Conservation (phyloP, 441 rosid species). For the Macaranga tanarius region DNA sequence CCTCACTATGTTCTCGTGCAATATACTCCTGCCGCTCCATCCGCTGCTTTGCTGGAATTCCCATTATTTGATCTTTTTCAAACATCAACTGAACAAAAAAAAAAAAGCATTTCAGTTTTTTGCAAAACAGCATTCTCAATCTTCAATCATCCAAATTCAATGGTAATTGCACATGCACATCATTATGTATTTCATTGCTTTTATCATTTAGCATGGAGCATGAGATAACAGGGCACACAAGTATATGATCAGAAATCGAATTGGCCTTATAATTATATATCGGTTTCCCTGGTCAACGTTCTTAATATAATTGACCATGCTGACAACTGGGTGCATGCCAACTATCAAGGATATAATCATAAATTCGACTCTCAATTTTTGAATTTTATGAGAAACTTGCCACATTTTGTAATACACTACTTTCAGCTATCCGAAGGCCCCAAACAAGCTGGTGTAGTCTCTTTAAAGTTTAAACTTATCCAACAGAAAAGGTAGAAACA, state of each 20-base stretch:
- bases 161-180: not conserved
- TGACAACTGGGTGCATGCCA: too few species aligned
- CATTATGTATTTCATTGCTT: too few species aligned
- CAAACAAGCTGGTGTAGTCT: not conserved
- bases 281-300: too few species aligned
- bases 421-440: not conserved
- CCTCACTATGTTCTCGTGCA: constrained; percentile 68
- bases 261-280: too few species aligned
- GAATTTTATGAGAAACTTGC: not conserved
- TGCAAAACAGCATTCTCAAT: not conserved
- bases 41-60: constrained; percentile 68
- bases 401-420: not conserved
- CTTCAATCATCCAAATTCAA: not conserved
- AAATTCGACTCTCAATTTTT: not conserved
- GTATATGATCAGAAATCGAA: too few species aligned
- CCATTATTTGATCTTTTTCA: constrained; percentile 69
- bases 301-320: too few species aligned
- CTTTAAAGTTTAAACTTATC: too few species aligned
- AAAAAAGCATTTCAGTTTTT: constrained; percentile 3
- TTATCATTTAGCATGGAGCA: not conserved
- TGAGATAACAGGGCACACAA: not conserved
- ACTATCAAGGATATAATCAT: too few species aligned
- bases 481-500: not conserved
- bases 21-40: constrained; percentile 69
- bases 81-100: constrained; percentile 55